Evolutionary conservation across 169 alveolate species (phyloP).

Genomic region (Theileria annulata): DNA sequence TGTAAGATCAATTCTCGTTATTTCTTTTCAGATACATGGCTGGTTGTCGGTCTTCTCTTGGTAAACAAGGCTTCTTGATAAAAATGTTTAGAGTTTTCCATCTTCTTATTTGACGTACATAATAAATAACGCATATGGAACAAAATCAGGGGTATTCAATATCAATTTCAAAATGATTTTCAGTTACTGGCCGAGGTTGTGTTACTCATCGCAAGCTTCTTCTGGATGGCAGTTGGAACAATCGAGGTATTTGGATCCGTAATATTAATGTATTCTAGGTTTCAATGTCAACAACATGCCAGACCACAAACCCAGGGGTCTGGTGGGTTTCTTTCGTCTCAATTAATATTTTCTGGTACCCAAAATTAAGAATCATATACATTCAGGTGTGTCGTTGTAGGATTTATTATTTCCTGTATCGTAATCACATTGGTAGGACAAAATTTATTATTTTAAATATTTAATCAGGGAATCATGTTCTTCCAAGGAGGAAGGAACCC

Average conservation of each 20-base stretch:
- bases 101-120: conserved; percentile 56
- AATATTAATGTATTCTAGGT: conserved; percentile 15
- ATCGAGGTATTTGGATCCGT: conserved; percentile 22
- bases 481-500: conserved; percentile 64
- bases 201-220: conserved; percentile 48
- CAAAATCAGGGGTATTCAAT: conserved; percentile 13
- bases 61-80: conserved; percentile 6
- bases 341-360: conserved; percentile 59
- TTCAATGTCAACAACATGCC: conserved; percentile 66
- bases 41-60: conserved; percentile 44
- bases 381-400: conserved; percentile 67
- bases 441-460: neutral
- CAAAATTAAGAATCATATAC: neutral
- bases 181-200: conserved; percentile 57
- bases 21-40: conserved; percentile 44
- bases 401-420: conserved; percentile 56
- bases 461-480: conserved; percentile 28
- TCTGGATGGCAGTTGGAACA: conserved; percentile 70
- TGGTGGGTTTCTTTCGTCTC: conserved; percentile 67
- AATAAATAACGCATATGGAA: conserved; percentile 37
- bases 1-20: neutral
- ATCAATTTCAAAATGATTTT: neutral
- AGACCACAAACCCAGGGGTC: conserved; percentile 46
- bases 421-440: conserved; percentile 56
- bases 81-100: conserved; percentile 47